Evolutionary conservation across 768 basidiomycete species (phyloP).

Genomic region (Lentinus tigrinus): DNA sequence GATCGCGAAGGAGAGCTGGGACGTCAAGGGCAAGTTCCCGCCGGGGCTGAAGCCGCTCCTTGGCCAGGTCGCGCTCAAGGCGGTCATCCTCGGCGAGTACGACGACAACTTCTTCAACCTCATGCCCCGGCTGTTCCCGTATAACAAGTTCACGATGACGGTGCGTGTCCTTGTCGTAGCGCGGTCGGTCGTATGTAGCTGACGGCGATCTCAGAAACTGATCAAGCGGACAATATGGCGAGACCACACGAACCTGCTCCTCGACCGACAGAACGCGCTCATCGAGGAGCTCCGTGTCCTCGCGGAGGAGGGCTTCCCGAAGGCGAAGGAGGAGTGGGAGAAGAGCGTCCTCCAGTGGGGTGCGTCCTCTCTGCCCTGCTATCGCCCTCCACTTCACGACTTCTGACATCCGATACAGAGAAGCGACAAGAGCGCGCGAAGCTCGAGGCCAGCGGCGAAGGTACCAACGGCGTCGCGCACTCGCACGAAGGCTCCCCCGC

Average conservation of each 20-base stretch:
- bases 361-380: slow-evolving; percentile 27
- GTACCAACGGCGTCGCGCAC: slow-evolving; percentile 28
- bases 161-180: slow-evolving; percentile 40
- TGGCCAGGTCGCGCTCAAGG: slow-evolving; percentile 67
- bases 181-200: background rate
- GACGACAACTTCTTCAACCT: slow-evolving; percentile 89
- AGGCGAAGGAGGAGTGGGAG: slow-evolving; percentile 78
- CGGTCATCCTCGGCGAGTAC: slow-evolving; percentile 84
- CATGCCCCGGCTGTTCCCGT: slow-evolving; percentile 86
- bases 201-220: slow-evolving; percentile 62
- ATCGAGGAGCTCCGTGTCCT: slow-evolving; percentile 60
- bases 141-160: slow-evolving; percentile 94
- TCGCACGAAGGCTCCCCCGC: slow-evolving; percentile 37
- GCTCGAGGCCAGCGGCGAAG: slow-evolving; percentile 31
- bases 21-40: slow-evolving; percentile 88
- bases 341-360: slow-evolving; percentile 69
- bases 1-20: slow-evolving; percentile 72
- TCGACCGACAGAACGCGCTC: slow-evolving; percentile 65
- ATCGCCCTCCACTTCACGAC: background rate
- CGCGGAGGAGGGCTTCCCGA: slow-evolving; percentile 63
- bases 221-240: slow-evolving; percentile 86
- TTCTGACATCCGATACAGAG: slow-evolving; percentile 34
- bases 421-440: slow-evolving; percentile 40
- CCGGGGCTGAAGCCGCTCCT: slow-evolving; percentile 72
- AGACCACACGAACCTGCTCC: slow-evolving; percentile 67